These are phyloP conservation scores for Moniliella sp. DNA, from an alignment of 1,284 basidiomycete genomes.

Conservation along the genomic window DNA sequence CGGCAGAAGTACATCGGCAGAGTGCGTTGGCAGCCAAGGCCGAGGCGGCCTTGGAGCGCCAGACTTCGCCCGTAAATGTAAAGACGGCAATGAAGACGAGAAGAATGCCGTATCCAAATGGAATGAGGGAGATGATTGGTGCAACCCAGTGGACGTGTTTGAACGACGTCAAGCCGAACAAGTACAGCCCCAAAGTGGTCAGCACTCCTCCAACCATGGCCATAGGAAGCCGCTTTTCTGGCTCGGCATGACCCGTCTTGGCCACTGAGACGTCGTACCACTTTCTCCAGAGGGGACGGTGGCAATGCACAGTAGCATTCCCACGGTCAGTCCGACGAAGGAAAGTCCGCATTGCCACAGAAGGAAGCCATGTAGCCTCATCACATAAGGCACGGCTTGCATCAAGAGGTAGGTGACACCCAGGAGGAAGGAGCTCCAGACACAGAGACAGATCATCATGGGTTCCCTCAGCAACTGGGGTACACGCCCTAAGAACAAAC, in stretches of 20 bases:
- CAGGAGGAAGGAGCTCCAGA: constrained; percentile 43
- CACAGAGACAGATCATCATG: constrained; percentile 6
- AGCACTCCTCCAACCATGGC: constrained; percentile 3
- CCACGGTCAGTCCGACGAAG: constrained; percentile 53
- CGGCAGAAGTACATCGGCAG: constrained; percentile 2
- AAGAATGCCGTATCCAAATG: too few relatives aligned
- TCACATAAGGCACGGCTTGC: constrained; percentile 36
- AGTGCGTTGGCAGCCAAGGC: constrained; percentile 5
- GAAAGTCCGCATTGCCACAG: constrained; percentile 36
- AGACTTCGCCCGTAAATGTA: constrained; percentile 3
- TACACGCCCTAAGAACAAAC: background rate
- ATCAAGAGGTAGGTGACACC: constrained; percentile 57
- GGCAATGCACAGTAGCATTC: constrained; percentile 43
- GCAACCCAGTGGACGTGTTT: constrained; percentile 5
- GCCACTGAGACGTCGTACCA: constrained; percentile 2
- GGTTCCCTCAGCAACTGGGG: constrained; percentile 5
- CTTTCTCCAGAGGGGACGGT: constrained; percentile 48
- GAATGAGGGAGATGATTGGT: constrained; percentile 6
- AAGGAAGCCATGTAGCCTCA: background rate
- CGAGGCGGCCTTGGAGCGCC: constrained; percentile 8
- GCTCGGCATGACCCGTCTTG: constrained; percentile 11
- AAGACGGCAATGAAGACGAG: constrained; percentile 5
- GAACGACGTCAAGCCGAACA: constrained; percentile 6
- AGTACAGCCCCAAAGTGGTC: constrained; percentile 2
- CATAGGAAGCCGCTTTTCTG: constrained; percentile 3